phyloP scores from a whole-genome alignment of 1,139 yeast species.

The Suhomyces anneliseae region DNA sequence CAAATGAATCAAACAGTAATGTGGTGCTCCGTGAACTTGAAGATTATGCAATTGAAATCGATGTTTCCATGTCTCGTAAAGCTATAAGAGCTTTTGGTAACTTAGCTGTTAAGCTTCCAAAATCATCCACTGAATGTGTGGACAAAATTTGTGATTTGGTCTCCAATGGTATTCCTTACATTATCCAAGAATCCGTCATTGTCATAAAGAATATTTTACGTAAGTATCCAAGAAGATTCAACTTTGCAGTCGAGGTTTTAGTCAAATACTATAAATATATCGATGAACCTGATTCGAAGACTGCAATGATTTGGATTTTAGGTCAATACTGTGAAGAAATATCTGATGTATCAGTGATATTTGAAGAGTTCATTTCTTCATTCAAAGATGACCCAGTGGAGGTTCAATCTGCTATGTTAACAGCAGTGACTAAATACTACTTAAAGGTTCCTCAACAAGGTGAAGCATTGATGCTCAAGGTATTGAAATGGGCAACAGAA shows the following conservation, averaged over 20 bases:
- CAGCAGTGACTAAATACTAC: slow-evolving; percentile 74
- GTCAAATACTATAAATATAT: slow-evolving; percentile 46
- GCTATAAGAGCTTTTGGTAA: slow-evolving; percentile 90
- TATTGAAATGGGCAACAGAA: slow-evolving; percentile 73
- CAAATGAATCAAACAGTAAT: slow-evolving; percentile 61
- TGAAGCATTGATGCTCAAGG: slow-evolving; percentile 56
- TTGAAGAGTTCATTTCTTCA: slow-evolving; percentile 45
- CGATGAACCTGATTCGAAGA: slow-evolving; percentile 78
- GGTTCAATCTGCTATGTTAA: slow-evolving; percentile 72
- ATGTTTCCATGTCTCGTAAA: slow-evolving; percentile 80
- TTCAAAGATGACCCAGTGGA: slow-evolving; percentile 66
- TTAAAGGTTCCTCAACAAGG: slow-evolving; percentile 56
- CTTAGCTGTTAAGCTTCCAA: slow-evolving; percentile 69
- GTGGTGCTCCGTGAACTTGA: slow-evolving; percentile 72
- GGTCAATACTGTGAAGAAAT: slow-evolving; percentile 67
- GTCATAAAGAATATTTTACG: slow-evolving; percentile 77
- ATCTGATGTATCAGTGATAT: slow-evolving; percentile 45
- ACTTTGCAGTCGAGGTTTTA: slow-evolving; percentile 40
- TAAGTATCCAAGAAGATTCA: slow-evolving; percentile 59
- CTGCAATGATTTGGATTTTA: slow-evolving; percentile 80
- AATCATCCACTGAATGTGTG: slow-evolving; percentile 62
- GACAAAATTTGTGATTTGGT: slow-evolving; percentile 60
- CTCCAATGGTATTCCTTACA: slow-evolving; percentile 67
- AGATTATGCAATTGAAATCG: slow-evolving; percentile 86
- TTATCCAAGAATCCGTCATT: slow-evolving; percentile 77